Conservation (phyloP, 805 yeast genomes). For the Priceomyces carsonii region DNA sequence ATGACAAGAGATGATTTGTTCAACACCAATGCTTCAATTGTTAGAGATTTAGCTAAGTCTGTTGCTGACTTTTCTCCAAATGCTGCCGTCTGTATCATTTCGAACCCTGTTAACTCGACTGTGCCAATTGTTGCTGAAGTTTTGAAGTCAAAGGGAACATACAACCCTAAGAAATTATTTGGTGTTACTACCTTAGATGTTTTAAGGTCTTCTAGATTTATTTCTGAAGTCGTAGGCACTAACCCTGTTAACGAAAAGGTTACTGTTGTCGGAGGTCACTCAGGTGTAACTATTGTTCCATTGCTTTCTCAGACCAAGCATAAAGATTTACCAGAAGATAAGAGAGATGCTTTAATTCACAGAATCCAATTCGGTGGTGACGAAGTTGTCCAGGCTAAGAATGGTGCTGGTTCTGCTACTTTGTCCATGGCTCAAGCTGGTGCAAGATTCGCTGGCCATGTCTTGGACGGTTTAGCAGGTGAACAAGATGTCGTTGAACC, state of each 20-base stretch:
- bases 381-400: slow-evolving; percentile 90
- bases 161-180: slow-evolving; percentile 87
- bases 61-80: slow-evolving; percentile 81
- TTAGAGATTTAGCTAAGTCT: slow-evolving; percentile 86
- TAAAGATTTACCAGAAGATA: slow-evolving; percentile 46
- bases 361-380: slow-evolving; percentile 97
- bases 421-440: slow-evolving; percentile 94
- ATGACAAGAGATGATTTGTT: slow-evolving; percentile 98
- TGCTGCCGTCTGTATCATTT: slow-evolving; percentile 78
- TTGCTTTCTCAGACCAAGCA: slow-evolving; percentile 82
- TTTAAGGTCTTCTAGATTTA: slow-evolving; percentile 85
- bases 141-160: slow-evolving; percentile 78
- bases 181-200: slow-evolving; percentile 97
- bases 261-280: slow-evolving; percentile 95
- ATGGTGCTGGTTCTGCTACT: slow-evolving; percentile 93
- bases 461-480: slow-evolving; percentile 64
- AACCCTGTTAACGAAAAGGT: slow-evolving; percentile 78
- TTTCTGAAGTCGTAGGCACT: slow-evolving; percentile 64
- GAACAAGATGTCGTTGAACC: slow-evolving; percentile 66
- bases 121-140: slow-evolving; percentile 97
- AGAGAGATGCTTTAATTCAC: slow-evolving; percentile 59
- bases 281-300: slow-evolving; percentile 95
- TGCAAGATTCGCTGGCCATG: slow-evolving; percentile 68
- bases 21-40: slow-evolving; percentile 95
- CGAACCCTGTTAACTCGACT: slow-evolving; percentile 97